These are phyloP conservation scores for Rosa persica DNA, from an alignment of 306 rosid genomes.

Conservation along the genomic window DNA sequence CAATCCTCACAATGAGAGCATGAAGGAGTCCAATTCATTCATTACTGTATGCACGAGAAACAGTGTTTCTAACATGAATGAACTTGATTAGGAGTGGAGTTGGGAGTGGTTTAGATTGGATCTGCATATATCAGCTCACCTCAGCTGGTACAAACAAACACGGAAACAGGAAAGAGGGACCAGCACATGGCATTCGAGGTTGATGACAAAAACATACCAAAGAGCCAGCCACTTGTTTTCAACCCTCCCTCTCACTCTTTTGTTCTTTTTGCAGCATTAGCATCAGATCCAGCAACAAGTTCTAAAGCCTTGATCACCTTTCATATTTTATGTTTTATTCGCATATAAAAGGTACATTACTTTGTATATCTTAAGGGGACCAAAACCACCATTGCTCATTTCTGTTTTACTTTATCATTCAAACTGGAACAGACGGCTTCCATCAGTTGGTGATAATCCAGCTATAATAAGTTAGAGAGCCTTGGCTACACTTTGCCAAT, in stretches of 20 bases:
- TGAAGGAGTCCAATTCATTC: background rate
- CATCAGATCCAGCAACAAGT: conserved; percentile 11
- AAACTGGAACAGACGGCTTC: background rate
- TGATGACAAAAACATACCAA: background rate
- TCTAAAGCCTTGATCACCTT: background rate
- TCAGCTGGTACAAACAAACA: background rate
- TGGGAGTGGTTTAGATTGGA: background rate
- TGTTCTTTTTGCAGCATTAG: background rate
- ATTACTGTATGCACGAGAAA: background rate
- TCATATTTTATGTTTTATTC: background rate
- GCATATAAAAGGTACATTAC: background rate
- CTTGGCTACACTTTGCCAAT: background rate
- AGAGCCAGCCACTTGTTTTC: background rate
- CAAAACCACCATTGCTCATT: background rate
- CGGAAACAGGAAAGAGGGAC: background rate
- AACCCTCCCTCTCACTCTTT: background rate
- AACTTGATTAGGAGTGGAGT: background rate
- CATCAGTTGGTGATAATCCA: background rate
- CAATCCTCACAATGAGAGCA: no score
- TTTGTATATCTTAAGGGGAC: background rate
- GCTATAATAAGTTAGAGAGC: background rate
- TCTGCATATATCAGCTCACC: background rate
- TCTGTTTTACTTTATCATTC: background rate
- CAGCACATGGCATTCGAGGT: background rate
- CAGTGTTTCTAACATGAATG: background rate